These are phyloP conservation scores for Suillus clintonianus DNA, from an alignment of 768 basidiomycete species.

Conservation along the genomic window DNA sequence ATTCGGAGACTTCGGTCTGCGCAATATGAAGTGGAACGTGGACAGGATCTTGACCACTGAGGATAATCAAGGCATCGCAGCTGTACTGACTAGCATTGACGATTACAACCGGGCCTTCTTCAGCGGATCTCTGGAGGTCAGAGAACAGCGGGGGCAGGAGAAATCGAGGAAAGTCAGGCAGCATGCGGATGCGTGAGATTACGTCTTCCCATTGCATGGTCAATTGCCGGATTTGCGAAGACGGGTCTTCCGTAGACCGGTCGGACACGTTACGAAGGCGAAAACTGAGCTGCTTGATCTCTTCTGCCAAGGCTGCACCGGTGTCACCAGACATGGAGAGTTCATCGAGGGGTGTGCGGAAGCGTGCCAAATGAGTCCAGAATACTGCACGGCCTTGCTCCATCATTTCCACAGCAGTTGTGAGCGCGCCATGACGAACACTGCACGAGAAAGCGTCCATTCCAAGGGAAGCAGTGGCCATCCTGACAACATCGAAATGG, in stretches of 20 bases:
- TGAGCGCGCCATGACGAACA: slow-evolving; percentile 19
- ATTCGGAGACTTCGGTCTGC: too few species aligned
- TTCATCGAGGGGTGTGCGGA: slow-evolving; percentile 25
- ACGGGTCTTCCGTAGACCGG: slow-evolving; percentile 5
- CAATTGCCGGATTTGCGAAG: slow-evolving; percentile 18
- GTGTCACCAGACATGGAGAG: slow-evolving; percentile 20
- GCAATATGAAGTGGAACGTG: slow-evolving; percentile 22
- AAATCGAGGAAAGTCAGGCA: slow-evolving; percentile 34
- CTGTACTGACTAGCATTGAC: slow-evolving; percentile 28
- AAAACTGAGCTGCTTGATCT: slow-evolving; percentile 21
- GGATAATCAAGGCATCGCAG: slow-evolving; percentile 25
- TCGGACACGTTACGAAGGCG: slow-evolving; percentile 12
- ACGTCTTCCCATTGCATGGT: slow-evolving; percentile 25
- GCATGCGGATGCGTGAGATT: slow-evolving; percentile 27
- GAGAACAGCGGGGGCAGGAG: slow-evolving; percentile 22
- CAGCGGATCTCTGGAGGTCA: slow-evolving; percentile 26
- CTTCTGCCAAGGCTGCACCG: slow-evolving; percentile 18
- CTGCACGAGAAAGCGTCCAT: slow-evolving; percentile 28
- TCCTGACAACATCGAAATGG: slow-evolving; percentile 13
- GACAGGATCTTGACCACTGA: slow-evolving; percentile 7
- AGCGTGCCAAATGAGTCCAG: slow-evolving; percentile 34
- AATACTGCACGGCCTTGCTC: slow-evolving; percentile 34
- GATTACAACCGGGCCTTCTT: slow-evolving; percentile 37
- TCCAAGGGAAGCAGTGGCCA: slow-evolving; percentile 17
- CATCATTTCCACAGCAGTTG: slow-evolving; percentile 29